Evolutionary conservation across 2,329 filamentous ascomycete species (phyloP).

Genomic region (Cercospora sp.): DNA sequence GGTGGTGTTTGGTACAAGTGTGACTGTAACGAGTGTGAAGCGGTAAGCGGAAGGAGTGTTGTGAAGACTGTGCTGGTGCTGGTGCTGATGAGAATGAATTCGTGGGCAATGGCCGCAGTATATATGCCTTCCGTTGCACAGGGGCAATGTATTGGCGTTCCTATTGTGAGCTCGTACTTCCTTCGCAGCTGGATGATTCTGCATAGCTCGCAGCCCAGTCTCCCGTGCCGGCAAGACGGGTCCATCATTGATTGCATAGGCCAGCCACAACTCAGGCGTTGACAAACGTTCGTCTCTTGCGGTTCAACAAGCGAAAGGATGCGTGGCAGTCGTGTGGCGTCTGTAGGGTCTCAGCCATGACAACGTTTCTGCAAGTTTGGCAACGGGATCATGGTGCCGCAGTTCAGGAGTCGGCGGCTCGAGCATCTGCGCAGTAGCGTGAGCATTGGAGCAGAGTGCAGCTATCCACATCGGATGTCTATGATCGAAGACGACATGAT

Average conservation of each 20-base stretch:
- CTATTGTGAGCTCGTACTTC: not conserved
- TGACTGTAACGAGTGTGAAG: not conserved
- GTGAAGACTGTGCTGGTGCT: conserved; percentile 1
- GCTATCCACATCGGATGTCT: not conserved
- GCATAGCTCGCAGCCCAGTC: not conserved
- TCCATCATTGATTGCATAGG: not conserved
- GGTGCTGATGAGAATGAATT: conserved; percentile 1
- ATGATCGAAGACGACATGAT: not conserved
- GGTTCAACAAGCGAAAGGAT: not conserved
- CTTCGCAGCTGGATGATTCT: not conserved
- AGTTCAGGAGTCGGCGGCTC: not conserved
- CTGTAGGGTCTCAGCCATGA: not conserved
- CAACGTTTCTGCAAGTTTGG: not conserved
- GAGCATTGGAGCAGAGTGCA: not conserved
- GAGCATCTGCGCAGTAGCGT: not conserved
- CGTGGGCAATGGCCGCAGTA: not conserved
- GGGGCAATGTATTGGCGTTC: not conserved
- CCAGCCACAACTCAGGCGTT: not conserved
- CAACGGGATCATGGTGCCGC: not conserved
- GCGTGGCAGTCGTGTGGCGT: not conserved
- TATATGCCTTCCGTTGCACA: not conserved
- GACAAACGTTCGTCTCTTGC: not conserved
- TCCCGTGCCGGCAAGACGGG: not conserved
- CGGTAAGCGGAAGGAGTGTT: not conserved
- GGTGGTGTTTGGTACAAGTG: not conserved